These are phyloP conservation scores for Tetradesmus lagerheimii DNA, from an alignment of 139 green algal species.

Conservation along the genomic window DNA sequence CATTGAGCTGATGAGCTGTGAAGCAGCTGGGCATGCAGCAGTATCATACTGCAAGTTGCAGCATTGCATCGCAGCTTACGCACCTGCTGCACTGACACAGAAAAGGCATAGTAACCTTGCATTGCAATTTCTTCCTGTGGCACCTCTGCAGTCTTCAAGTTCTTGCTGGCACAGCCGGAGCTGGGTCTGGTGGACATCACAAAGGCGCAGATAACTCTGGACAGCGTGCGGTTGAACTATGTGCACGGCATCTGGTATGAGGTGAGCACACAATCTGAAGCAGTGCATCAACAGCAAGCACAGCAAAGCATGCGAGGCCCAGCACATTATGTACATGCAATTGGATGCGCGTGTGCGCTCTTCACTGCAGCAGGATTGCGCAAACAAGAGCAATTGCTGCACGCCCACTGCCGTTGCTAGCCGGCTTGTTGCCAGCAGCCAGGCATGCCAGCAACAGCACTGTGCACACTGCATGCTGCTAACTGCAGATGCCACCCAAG, in stretches of 20 bases:
- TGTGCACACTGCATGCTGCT: not conserved
- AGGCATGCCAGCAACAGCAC: no score
- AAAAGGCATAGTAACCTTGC: no score
- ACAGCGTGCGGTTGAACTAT: constrained; percentile 37
- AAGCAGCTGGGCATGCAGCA: not conserved
- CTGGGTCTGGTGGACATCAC: constrained; percentile 31
- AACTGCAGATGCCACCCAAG: constrained; percentile 25
- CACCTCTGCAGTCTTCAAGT: constrained; percentile 41
- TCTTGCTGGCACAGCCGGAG: constrained; percentile 8
- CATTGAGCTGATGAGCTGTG: not conserved
- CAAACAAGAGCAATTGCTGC: no score
- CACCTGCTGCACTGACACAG: no score
- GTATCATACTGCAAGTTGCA: not conserved
- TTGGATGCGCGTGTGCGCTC: no score
- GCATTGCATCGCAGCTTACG: not conserved
- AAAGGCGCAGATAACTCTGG: constrained; percentile 20
- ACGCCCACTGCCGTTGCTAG: no score
- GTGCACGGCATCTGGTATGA: constrained; percentile 47
- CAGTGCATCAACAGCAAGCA: not conserved
- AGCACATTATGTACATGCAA: no score
- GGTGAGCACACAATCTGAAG: not conserved
- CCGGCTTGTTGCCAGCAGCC: no score
- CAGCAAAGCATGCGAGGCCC: no score
- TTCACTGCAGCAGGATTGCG: no score
- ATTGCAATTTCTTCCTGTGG: no score